Evolutionary conservation across 1,139 yeast genomes (phyloP).

Genomic region (Nadsonia commutata): DNA sequence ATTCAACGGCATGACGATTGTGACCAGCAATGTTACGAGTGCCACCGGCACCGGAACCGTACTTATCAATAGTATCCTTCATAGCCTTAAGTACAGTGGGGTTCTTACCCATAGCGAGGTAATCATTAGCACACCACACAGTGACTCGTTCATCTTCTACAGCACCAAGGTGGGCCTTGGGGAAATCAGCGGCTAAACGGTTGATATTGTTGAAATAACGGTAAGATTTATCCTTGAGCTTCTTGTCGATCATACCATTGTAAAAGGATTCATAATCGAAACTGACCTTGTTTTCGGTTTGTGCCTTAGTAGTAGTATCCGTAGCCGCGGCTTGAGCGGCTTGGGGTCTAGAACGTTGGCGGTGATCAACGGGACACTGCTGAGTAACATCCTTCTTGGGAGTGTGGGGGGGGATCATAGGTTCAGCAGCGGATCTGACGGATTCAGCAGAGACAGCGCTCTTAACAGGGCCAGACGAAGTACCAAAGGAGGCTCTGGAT

Average conservation of each 20-base stretch:
- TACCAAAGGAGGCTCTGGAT: constrained; percentile 15
- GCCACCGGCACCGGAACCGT: constrained; percentile 99
- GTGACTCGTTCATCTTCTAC: constrained; percentile 70
- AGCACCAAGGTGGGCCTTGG: constrained; percentile 67
- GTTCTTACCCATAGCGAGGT: constrained; percentile 86
- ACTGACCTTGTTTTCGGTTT: constrained; percentile 10
- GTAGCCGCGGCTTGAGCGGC: constrained; percentile 4
- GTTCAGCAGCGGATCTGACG: neutral
- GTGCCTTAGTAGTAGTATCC: neutral
- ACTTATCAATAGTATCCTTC: constrained; percentile 68
- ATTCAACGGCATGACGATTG: constrained; percentile 68
- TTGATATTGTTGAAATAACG: constrained; percentile 94
- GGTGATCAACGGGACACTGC: neutral
- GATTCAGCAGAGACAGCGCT: constrained; percentile 15
- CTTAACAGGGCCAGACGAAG: constrained; percentile 24
- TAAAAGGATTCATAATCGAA: constrained; percentile 59
- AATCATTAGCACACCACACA: constrained; percentile 98
- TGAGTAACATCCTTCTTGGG: constrained; percentile 7
- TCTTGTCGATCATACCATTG: constrained; percentile 47
- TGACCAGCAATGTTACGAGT: constrained; percentile 98
- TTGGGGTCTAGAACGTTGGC: neutral
- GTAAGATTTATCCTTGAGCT: constrained; percentile 80
- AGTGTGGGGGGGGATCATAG: constrained; percentile 1
- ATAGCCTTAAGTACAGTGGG: constrained; percentile 56
- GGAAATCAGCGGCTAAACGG: constrained; percentile 86